phyloP scores from a whole-genome alignment of 371 early-diverging fungal species.

The Mucor irregularis region DNA sequence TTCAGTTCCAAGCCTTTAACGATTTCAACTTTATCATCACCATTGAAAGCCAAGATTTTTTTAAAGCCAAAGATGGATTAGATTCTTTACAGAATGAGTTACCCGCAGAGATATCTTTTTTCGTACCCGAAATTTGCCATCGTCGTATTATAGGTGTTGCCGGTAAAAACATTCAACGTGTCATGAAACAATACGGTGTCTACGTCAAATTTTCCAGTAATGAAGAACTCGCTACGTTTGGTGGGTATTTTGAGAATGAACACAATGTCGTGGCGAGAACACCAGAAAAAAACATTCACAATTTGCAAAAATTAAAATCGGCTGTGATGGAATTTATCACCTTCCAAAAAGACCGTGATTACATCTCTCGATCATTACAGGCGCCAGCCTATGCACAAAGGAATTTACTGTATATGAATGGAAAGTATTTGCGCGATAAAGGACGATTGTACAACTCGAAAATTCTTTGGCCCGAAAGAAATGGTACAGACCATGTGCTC shows the following conservation, averaged over 20 bases:
- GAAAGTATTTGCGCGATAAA: slow-evolving; percentile 25
- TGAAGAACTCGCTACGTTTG: slow-evolving; percentile 74
- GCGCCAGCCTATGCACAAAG: slow-evolving; percentile 21
- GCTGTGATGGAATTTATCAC: slow-evolving; percentile 76
- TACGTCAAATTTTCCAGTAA: slow-evolving; percentile 91
- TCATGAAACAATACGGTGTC: slow-evolving; percentile 95
- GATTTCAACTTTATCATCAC: slow-evolving; percentile 82
- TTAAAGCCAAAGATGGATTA: slow-evolving; percentile 67
- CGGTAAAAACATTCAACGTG: slow-evolving; percentile 92
- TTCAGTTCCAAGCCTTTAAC: slow-evolving; percentile 62
- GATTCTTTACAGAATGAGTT: slow-evolving; percentile 77
- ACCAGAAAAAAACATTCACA: slow-evolving; percentile 77
- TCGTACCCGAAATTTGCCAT: slow-evolving; percentile 87
- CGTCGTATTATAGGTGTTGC: slow-evolving; percentile 94
- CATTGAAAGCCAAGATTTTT: slow-evolving; percentile 59
- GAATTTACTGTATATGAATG: slow-evolving; percentile 15
- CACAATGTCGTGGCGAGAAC: slow-evolving; percentile 89
- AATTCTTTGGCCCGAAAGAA: slow-evolving; percentile 27
- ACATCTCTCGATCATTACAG: slow-evolving; percentile 7
- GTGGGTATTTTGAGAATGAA: slow-evolving; percentile 79
- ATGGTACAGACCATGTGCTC: slow-evolving; percentile 25
- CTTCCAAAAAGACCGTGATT: slow-evolving; percentile 31
- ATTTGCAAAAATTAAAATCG: slow-evolving; percentile 65
- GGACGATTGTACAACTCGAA: slow-evolving; percentile 24
- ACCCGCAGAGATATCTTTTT: slow-evolving; percentile 86